Base-by-base conservation (phyloP, 2,329 filamentous ascomycete species). In the Beauveria asiatica region DNA sequence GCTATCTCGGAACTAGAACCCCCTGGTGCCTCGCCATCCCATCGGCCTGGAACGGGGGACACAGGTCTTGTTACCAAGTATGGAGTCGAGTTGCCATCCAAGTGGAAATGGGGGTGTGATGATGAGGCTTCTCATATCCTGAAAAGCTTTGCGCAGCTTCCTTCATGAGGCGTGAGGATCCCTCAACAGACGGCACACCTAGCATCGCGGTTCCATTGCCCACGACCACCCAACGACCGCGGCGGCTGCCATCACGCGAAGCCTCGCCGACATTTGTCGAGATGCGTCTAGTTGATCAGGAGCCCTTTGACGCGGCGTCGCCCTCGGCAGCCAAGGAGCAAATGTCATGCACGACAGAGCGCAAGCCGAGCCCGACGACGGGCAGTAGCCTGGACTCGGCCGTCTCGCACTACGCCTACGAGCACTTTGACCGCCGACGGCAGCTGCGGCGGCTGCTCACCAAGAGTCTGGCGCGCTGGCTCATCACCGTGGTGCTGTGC, bases 401-500 rank as follows among this genome's bases (percentile, higher is more conserved):
- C 21, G 46, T 48, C 71, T 33, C 41, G n/a, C 64, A 65, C 62
- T 64, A 65, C 61, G 57, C 64, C 16, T 65, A 63, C 30, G 64
- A 66, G 58, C 61, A 58, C 10, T 67, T 68, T 21, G 49, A 64
- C 59, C 63, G 53, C 46, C 16, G 62, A 21, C 58, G 41, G 8
- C 68, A 69, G 60, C 59, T 67, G 21, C 63, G 62, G 17, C 57
- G 57, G 19, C 59, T 68, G 45, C 45, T 66, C 3, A 44, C 62
- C 27, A 53, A 52, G 11, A 65, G 64, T 54, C 21, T 62, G 19
- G 17, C 21, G 16, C 66, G 68, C 52, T 74, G 70, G 70, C 49
- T 69, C 8, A 33, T 72, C 19, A 72, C 70, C 9, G 50, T 68
- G 44, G 59, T 61, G n/a, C 62, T 73, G 44, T 67, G 68, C n/a